These are phyloP conservation scores for Musa itinerans DNA, from an alignment of 176 grass and related monocot genomes.

Conservation along the genomic window DNA sequence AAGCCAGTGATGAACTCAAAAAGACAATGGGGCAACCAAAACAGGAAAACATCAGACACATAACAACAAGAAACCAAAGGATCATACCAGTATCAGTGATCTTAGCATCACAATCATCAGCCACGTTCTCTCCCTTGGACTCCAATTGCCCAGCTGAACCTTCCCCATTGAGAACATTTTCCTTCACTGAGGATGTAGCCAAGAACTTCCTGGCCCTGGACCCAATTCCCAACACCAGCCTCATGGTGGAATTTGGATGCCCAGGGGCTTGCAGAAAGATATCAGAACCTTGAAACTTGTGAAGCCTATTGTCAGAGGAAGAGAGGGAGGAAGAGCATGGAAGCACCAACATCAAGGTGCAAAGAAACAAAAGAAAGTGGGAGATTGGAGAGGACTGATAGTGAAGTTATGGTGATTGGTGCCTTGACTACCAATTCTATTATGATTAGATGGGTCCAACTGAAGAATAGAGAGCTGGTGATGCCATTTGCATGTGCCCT, in stretches of 20 bases:
- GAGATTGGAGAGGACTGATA: too few species aligned
- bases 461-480: not conserved
- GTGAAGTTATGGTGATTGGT: not conserved
- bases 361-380: conserved; percentile 6
- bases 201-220: not conserved
- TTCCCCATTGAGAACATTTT: not conserved
- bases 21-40: not conserved
- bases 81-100: not conserved
- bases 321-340: not conserved
- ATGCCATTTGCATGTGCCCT: not conserved
- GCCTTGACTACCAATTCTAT: too few species aligned
- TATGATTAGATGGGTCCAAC: not conserved
- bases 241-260: not conserved
- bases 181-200: not conserved
- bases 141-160: not conserved
- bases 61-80: not conserved
- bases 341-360: not conserved
- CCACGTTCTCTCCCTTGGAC: not conserved
- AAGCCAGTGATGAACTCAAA: not conserved
- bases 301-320: too few species aligned
- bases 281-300: too few species aligned
- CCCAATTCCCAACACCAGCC: not conserved
- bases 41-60: too few species aligned
- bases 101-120: too few species aligned
- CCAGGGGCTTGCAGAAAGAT: not conserved